phyloP scores from a whole-genome alignment of 2,329 filamentous ascomycete genomes.

The Rutstroemia sp. region DNA sequence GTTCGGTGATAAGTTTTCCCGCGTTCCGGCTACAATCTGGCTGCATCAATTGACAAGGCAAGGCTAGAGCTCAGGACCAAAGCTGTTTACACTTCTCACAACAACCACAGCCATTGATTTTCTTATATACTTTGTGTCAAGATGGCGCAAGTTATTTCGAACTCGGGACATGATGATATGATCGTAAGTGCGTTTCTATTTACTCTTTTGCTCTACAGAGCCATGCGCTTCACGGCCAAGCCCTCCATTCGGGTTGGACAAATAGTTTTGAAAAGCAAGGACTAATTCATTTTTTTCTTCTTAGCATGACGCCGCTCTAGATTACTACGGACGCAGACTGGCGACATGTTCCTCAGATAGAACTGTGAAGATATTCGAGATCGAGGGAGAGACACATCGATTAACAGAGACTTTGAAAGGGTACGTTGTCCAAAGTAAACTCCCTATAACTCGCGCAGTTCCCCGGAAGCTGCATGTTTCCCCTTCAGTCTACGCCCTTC shows the following conservation, averaged over 20 bases:
- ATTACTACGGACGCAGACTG: conserved; percentile 94
- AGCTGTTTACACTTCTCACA: neutral
- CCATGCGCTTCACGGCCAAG: neutral
- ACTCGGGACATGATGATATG: conserved; percentile 96
- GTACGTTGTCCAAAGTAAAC: conserved; percentile 38
- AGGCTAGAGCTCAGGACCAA: neutral
- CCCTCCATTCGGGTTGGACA: neutral
- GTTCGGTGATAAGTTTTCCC: neutral
- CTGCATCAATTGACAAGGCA: conserved; percentile 1
- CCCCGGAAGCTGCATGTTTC: neutral
- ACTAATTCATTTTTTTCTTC: neutral
- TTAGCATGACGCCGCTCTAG: conserved; percentile 93
- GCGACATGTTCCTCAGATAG: conserved; percentile 97
- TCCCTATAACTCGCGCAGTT: neutral
- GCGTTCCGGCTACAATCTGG: conserved; percentile 2
- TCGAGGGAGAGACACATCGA: conserved; percentile 86
- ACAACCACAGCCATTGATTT: conserved; percentile 3
- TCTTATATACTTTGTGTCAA: conserved; percentile 14
- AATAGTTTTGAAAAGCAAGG: neutral
- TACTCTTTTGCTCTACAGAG: neutral
- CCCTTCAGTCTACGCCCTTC: neutral
- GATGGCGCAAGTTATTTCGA: conserved; percentile 72
- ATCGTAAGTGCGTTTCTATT: conserved; percentile 57
- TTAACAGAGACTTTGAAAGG: conserved; percentile 91
- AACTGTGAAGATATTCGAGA: conserved; percentile 98